These are phyloP conservation scores for Polyporus arcularius DNA, from an alignment of 768 basidiomycete genomes.

Conservation along the genomic window DNA sequence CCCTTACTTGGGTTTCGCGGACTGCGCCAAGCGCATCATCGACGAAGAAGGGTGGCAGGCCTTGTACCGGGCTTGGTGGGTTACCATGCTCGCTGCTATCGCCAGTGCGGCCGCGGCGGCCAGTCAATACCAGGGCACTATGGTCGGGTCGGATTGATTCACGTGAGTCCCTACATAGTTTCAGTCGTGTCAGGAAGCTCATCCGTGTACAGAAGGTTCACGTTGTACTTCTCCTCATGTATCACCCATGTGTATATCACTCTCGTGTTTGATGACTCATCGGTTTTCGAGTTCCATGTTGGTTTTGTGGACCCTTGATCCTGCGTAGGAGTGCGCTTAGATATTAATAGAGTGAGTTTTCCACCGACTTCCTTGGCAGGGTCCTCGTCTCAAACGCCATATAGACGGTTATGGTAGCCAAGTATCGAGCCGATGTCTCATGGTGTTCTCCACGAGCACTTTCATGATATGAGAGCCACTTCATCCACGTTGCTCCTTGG, in stretches of 20 bases:
- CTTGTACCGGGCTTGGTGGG: constrained; percentile 86
- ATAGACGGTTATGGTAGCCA: no score
- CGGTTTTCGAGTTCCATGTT: no score
- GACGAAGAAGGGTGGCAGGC: constrained; percentile 77
- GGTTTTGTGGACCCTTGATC: no score
- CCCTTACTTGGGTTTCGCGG: constrained; percentile 72
- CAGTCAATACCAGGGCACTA: constrained; percentile 9
- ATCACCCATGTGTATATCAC: neutral
- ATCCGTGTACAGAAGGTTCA: neutral
- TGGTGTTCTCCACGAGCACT: no score
- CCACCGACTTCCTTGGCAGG: no score
- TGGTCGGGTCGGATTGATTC: neutral
- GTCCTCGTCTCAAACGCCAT: no score
- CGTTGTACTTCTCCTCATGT: neutral
- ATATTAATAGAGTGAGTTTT: no score
- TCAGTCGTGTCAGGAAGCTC: neutral
- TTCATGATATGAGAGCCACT: no score
- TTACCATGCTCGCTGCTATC: constrained; percentile 67
- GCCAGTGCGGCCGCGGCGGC: constrained; percentile 47
- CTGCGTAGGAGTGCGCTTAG: no score
- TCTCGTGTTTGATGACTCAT: no score
- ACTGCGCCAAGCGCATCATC: constrained; percentile 75
- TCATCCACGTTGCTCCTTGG: neutral
- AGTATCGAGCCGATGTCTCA: no score
- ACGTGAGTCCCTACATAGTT: neutral